phyloP scores from a whole-genome alignment of 2,329 filamentous ascomycete species.

The Lachnellula willkommii region DNA sequence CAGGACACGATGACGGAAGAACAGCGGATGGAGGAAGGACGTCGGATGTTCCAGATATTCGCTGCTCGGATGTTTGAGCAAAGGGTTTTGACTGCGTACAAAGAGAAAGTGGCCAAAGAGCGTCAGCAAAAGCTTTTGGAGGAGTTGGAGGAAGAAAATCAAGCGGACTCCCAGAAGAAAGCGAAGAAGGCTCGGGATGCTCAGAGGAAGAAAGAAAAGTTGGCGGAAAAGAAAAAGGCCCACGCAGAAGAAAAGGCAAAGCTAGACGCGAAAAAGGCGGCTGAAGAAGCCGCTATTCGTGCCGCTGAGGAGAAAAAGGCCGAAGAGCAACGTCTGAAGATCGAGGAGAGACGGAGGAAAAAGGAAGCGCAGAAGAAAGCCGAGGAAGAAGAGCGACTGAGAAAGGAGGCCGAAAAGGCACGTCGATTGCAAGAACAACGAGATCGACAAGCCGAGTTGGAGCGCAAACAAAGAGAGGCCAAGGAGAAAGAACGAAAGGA shows the following conservation, averaged over 20 bases:
- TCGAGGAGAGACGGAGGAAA: conserved; percentile 87
- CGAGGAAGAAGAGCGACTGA: conserved; percentile 79
- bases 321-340: conserved; percentile 74
- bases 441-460: conserved; percentile 76
- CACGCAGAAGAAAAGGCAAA: conserved; percentile 87
- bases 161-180: conserved; percentile 70
- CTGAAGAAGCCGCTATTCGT: conserved; percentile 72
- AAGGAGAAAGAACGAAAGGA: conserved; percentile 79
- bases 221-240: conserved; percentile 78
- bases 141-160: conserved; percentile 81
- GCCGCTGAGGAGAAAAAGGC: conserved; percentile 71
- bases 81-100: conserved; percentile 91
- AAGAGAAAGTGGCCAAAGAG: conserved; percentile 92
- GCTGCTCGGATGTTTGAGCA: conserved; percentile 99
- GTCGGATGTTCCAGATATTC: conserved; percentile 99
- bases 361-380: conserved; percentile 85
- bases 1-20: conserved; percentile 97
- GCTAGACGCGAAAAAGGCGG: conserved; percentile 82
- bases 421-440: conserved; percentile 76
- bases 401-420: conserved; percentile 80
- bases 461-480: conserved; percentile 75
- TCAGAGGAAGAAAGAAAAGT: conserved; percentile 92
- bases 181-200: conserved; percentile 92
- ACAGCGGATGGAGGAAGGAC: conserved; percentile 97
- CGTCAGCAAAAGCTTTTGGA: conserved; percentile 86